Evolutionary conservation across 1,139 yeast genomes (phyloP), one percentile per base, ranked within the genome.

Genomic region (Yamadazyma atlantica): DNA sequence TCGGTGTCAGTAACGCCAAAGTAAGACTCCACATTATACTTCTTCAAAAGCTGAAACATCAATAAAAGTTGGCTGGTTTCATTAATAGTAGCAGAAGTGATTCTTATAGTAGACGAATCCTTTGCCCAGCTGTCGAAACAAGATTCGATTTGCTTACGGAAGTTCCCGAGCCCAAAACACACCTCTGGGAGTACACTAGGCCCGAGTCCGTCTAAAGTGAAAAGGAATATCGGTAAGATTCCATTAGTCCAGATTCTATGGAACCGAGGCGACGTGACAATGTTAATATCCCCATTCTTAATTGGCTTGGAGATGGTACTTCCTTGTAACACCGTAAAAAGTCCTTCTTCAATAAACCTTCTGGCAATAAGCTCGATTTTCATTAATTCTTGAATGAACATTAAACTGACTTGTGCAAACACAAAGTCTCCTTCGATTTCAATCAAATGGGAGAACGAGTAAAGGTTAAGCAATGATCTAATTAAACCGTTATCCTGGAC

Each of bases 191-290:
- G 54, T 2, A 85, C 68, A 31, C 76, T 67, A 1, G 75, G 72
- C 0, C 94, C 94, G 39, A 88, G 75, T 39, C 73, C 75, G 32
- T 80, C 71, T 36, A 87, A 57, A 13, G 87, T 60, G 2, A 77
- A 69, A 30, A 87, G 60, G 18, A 84, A 66, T 7, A 87, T 75
- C 0, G 95, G 84, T 31, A 90, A 65, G 15, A 90, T 65, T 0
- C 96, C 96, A 53, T 84, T 82, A 10, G 81, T 76, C 97, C 97
- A 90, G 16, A 86, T 68, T 37, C 77, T 72, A 56, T 88, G 92
- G 44, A 85, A 64, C 42, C 75, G 73, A 1, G 85, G 75, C 14
- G 75, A 69, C 4, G 55, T 50, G 1, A 62, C 53, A 2, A 85
- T 73, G 17, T 69, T 69, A 3, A 86, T 59, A 2, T 75, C 75